phyloP scores from a whole-genome alignment of 495 filamentous ascomycete genomes.

The Alectoria sarmentosa region DNA sequence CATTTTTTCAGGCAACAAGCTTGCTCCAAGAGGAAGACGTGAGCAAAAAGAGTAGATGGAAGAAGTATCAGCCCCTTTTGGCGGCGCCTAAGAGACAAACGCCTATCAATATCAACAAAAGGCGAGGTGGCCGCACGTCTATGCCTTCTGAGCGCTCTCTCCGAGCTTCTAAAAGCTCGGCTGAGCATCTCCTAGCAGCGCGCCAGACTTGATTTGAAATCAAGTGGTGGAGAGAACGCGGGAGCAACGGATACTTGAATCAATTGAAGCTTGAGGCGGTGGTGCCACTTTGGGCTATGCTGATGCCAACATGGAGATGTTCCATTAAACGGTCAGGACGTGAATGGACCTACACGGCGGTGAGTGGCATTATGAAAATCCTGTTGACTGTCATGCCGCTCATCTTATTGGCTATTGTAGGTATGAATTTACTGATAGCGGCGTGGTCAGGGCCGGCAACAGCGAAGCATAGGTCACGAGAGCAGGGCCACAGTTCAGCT shows the following conservation, averaged over 20 bases:
- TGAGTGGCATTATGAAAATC: background rate
- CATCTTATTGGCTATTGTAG: conserved; percentile 4
- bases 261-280: background rate
- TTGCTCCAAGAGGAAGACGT: background rate
- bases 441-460: conserved; percentile 13
- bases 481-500: background rate
- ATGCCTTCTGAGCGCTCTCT: conserved; percentile 10
- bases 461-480: background rate
- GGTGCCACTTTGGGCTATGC: background rate
- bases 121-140: conserved; percentile 13
- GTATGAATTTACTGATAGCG: conserved; percentile 3
- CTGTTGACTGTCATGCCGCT: background rate
- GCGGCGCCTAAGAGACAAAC: conserved; percentile 14
- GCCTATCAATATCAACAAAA: conserved; percentile 10
- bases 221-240: conserved; percentile 8
- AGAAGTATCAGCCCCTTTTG: conserved; percentile 8
- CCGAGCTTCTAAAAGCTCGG: conserved; percentile 2
- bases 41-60: background rate
- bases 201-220: conserved; percentile 6
- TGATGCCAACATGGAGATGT: background rate
- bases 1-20: conserved; percentile 18
- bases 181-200: conserved; percentile 9
- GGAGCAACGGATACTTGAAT: background rate
- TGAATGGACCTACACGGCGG: background rate
- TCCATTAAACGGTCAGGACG: background rate